These are phyloP conservation scores for Podospora sp. DNA, from an alignment of 495 filamentous ascomycete species.

Conservation along the genomic window DNA sequence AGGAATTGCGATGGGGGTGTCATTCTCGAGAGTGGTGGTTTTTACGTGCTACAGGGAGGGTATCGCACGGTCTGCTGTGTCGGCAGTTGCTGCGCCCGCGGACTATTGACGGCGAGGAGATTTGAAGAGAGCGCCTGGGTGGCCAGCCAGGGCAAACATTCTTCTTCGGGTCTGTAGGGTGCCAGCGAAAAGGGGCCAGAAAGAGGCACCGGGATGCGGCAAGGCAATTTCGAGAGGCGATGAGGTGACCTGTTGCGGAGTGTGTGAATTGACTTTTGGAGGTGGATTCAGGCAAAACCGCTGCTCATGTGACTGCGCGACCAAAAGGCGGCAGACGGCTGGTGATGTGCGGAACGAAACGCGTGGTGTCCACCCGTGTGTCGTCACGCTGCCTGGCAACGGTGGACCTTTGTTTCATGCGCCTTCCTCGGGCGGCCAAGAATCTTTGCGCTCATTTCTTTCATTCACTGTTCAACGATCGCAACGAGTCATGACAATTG, in stretches of 20 bases:
- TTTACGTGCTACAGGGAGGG: background rate
- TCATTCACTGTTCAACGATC: background rate
- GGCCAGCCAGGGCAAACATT: background rate
- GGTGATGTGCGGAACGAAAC: background rate
- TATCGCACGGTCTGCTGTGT: background rate
- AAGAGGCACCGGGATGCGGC: too few relatives aligned
- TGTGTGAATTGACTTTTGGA: background rate
- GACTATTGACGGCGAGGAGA: background rate
- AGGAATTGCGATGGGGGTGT: background rate
- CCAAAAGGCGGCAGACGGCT: background rate
- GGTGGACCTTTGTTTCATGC: conserved; percentile 8
- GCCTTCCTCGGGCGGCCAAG: background rate
- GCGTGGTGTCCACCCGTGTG: background rate
- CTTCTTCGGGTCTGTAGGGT: too few relatives aligned
- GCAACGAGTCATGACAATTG: background rate
- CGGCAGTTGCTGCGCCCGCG: background rate
- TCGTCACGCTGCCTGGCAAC: background rate
- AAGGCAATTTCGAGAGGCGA: background rate
- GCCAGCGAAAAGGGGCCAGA: background rate
- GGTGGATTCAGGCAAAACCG: conserved; percentile 16
- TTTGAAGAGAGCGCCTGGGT: background rate
- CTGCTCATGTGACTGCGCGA: conserved; percentile 22
- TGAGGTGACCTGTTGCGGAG: background rate
- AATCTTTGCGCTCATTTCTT: background rate
- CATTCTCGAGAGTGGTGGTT: background rate